phyloP scores from a whole-genome alignment of 2,329 filamentous ascomycete genomes.

The Pseudogymnoascus sp. region DNA sequence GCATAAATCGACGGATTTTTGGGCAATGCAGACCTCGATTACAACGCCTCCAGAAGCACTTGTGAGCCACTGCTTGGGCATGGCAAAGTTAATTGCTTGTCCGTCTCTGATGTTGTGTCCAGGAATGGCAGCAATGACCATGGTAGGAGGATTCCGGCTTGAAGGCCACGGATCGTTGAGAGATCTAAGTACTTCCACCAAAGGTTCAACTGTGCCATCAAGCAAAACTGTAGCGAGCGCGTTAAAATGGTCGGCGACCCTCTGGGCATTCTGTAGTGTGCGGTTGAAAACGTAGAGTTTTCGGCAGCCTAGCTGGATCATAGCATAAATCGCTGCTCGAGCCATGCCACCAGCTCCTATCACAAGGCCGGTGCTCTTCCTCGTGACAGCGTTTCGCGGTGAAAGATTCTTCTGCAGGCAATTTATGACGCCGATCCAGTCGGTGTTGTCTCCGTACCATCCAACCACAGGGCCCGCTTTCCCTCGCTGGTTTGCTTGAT shows the following conservation, averaged over 20 bases:
- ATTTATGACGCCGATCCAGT: constrained; percentile 72
- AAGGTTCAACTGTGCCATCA: constrained; percentile 20
- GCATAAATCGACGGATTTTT: no score
- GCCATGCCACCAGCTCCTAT: constrained; percentile 70
- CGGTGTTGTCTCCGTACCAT: constrained; percentile 72
- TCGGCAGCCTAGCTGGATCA: constrained; percentile 69
- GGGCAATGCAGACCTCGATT: constrained; percentile 42
- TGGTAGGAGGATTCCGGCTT: constrained; percentile 57
- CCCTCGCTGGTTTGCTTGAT: constrained; percentile 43
- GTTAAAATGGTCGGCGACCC: constrained; percentile 63
- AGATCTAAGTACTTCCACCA: constrained; percentile 45
- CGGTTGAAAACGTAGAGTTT: constrained; percentile 71
- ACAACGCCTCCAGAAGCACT: constrained; percentile 70
- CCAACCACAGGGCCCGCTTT: constrained; percentile 59
- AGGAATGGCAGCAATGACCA: constrained; percentile 71
- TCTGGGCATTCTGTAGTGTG: constrained; percentile 58
- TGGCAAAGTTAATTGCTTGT: constrained; percentile 61
- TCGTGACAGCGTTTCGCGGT: constrained; percentile 58
- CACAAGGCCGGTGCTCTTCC: constrained; percentile 42
- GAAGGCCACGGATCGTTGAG: constrained; percentile 58
- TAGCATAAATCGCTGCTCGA: constrained; percentile 67
- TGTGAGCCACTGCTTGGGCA: constrained; percentile 62
- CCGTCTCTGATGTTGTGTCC: constrained; percentile 59
- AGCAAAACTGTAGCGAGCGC: constrained; percentile 30
- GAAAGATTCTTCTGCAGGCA: constrained; percentile 67